Evolutionary conservation across 176 grass and related monocot genomes (phyloP).

Genomic region (Phoenix dactylifera): DNA sequence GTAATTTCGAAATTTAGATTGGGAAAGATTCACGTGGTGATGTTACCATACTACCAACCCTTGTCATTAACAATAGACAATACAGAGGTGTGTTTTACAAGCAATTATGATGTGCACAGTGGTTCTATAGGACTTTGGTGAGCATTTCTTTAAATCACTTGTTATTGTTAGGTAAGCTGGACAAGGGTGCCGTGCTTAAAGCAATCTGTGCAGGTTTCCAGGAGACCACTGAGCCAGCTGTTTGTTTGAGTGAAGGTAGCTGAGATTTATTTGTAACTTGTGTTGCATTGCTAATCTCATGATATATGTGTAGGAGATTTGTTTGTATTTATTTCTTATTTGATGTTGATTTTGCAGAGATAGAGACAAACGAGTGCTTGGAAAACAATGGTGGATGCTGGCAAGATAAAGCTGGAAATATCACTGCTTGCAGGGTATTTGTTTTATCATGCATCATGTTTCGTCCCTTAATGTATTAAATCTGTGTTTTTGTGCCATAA

Average conservation of each 20-base stretch:
- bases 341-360: constrained; percentile 31
- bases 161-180: constrained; percentile 61
- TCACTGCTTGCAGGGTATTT: constrained; percentile 94
- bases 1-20: constrained; percentile 36
- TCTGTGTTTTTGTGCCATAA: too few relatives aligned
- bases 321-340: neutral
- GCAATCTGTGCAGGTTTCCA: constrained; percentile 80
- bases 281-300: neutral
- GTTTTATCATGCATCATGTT: neutral
- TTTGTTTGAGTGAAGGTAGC: constrained; percentile 79
- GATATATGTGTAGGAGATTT: neutral
- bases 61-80: constrained; percentile 95
- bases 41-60: constrained; percentile 89
- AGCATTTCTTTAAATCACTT: neutral
- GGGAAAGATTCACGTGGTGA: constrained; percentile 81
- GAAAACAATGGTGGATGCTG: constrained; percentile 98
- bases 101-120: neutral
- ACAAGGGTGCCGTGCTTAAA: constrained; percentile 84
- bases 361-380: constrained; percentile 96
- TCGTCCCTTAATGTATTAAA: too few relatives aligned
- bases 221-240: constrained; percentile 72
- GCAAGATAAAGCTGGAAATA: constrained; percentile 73
- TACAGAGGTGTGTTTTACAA: constrained; percentile 53
- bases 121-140: constrained; percentile 4
- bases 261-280: neutral